Conservation (phyloP, 106 monocot species). For the Apostasia shenzhenica region DNA sequence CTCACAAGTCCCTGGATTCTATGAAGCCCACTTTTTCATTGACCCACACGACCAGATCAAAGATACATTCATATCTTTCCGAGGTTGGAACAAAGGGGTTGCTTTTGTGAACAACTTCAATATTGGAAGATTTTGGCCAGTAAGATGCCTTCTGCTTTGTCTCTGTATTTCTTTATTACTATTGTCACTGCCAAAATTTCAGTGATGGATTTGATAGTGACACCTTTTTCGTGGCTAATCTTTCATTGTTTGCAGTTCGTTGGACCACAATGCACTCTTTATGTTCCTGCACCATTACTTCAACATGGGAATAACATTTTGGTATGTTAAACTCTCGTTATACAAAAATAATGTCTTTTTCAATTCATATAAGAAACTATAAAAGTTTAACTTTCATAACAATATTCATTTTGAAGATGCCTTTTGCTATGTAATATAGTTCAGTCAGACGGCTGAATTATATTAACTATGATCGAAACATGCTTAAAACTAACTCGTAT, state of each 20-base stretch:
- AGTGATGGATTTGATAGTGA: not conserved
- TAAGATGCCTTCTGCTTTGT: constrained; percentile 17
- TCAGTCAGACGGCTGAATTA: not conserved
- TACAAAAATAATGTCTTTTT: not conserved
- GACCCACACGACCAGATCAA: constrained; percentile 30
- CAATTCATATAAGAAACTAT: not conserved
- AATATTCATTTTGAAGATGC: not conserved
- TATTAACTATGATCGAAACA: not conserved
- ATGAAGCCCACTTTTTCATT: constrained; percentile 60
- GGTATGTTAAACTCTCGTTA: constrained; percentile 32
- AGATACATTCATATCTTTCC: constrained; percentile 87
- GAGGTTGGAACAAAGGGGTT: constrained; percentile 89
- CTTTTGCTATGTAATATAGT: not conserved
- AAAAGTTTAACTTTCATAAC: not conserved
- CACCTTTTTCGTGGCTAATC: not conserved
- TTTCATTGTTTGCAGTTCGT: constrained; percentile 31
- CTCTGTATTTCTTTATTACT: not conserved
- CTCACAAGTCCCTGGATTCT: constrained; percentile 51
- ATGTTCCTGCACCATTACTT: constrained; percentile 91
- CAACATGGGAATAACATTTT: constrained; percentile 65
- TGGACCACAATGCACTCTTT: constrained; percentile 93
- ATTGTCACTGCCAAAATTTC: not conserved
- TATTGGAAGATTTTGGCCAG: constrained; percentile 96
- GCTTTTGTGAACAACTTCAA: constrained; percentile 97
- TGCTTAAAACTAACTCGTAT: no score